Evolutionary conservation across 805 yeast species (phyloP).

Genomic region (Kluyveromyces nonfermentans): DNA sequence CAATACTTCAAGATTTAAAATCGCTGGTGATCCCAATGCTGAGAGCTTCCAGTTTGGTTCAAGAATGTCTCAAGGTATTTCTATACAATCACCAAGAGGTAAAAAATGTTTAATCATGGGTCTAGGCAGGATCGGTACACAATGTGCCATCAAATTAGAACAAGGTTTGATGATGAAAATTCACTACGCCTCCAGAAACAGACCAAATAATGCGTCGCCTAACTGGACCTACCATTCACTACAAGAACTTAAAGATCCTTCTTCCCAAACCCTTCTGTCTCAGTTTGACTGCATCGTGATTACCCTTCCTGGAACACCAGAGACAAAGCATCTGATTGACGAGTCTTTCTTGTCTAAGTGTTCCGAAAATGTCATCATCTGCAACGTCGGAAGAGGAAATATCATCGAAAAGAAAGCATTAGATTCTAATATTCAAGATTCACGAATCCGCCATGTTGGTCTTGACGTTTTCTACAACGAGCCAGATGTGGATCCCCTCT

Average conservation of each 20-base stretch:
- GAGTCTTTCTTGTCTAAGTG: constrained; percentile 30
- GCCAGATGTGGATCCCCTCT: constrained; percentile 32
- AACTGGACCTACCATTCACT: constrained; percentile 29
- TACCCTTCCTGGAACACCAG: constrained; percentile 48
- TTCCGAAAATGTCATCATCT: constrained; percentile 25
- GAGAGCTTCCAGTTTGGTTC: constrained; percentile 35
- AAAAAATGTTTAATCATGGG: constrained; percentile 49
- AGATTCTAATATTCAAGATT: constrained; percentile 35
- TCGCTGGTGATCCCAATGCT: constrained; percentile 22
- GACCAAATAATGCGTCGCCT: constrained; percentile 20
- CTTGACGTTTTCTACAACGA: constrained; percentile 52
- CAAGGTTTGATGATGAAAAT: constrained; percentile 48
- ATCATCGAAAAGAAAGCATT: constrained; percentile 45
- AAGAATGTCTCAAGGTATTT: constrained; percentile 29
- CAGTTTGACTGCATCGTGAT: constrained; percentile 44
- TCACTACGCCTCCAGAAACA: constrained; percentile 43
- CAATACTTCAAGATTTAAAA: constrained; percentile 30
- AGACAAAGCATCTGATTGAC: constrained; percentile 42
- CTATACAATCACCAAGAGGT: constrained; percentile 38
- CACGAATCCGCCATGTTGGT: constrained; percentile 46
- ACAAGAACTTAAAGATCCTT: constrained; percentile 16
- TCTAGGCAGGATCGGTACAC: constrained; percentile 51
- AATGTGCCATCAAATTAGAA: constrained; percentile 40
- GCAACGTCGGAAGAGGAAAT: constrained; percentile 54
- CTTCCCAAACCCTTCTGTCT: constrained; percentile 20